Evolutionary conservation across 352 stramenopile species (phyloP).

Genomic region (Phytophthora sansomeana): DNA sequence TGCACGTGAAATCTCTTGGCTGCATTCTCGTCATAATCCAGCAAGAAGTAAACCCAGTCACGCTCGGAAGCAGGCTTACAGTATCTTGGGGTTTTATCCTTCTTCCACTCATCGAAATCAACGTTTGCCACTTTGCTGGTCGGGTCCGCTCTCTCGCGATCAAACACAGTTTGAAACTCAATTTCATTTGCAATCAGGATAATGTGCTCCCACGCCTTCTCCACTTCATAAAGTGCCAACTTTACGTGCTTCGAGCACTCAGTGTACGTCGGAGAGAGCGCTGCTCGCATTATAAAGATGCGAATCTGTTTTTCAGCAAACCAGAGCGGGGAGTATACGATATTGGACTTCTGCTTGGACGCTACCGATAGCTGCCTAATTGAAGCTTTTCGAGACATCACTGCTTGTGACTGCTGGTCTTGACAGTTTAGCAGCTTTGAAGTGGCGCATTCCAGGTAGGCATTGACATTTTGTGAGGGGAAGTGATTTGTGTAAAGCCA

Average conservation of each 20-base stretch:
- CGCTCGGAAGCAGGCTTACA: slow-evolving; percentile 23
- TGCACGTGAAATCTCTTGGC: slow-evolving; percentile 59
- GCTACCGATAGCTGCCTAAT: slow-evolving; percentile 16
- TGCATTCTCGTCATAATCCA: slow-evolving; percentile 44
- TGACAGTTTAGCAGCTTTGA: slow-evolving; percentile 53
- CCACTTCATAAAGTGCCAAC: slow-evolving; percentile 54
- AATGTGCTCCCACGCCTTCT: slow-evolving; percentile 62
- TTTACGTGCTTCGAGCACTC: slow-evolving; percentile 46
- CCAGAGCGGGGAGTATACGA: slow-evolving; percentile 52
- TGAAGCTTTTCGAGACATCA: slow-evolving; percentile 20
- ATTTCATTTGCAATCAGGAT: slow-evolving; percentile 51
- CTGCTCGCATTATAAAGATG: slow-evolving; percentile 57
- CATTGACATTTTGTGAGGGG: slow-evolving; percentile 55
- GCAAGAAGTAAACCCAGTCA: slow-evolving; percentile 65
- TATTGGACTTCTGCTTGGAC: slow-evolving; percentile 16
- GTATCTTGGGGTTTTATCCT: slow-evolving; percentile 39
- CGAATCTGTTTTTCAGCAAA: slow-evolving; percentile 68
- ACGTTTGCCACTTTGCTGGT: slow-evolving; percentile 19
- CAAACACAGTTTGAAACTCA: slow-evolving; percentile 50
- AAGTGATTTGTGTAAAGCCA: slow-evolving; percentile 85
- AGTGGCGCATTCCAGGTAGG: slow-evolving; percentile 65
- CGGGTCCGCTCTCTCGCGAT: slow-evolving; percentile 18
- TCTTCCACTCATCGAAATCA: slow-evolving; percentile 74
- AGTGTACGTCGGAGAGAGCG: slow-evolving; percentile 30
- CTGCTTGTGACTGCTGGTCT: slow-evolving; percentile 21